Percentiles rank a stretch among this genome's conserved stretches.
Conservation (phyloP, 345 rosid genomes). For the Kernera saxatilis region DNA sequence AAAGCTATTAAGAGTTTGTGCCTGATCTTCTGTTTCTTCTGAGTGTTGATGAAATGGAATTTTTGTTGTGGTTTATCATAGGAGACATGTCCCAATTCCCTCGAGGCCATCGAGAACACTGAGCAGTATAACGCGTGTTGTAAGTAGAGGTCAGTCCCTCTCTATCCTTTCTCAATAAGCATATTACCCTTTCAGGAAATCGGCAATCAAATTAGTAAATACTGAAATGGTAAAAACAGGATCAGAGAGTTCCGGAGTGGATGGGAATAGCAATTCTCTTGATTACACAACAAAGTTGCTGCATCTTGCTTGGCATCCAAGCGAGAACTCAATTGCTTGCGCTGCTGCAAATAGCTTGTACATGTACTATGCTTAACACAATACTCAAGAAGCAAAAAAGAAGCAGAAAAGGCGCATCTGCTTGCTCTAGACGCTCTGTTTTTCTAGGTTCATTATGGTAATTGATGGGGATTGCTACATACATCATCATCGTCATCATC, state of each 20-base stretch:
- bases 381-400: constrained; percentile 12
- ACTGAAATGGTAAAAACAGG: constrained; percentile 47
- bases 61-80: constrained; percentile 25
- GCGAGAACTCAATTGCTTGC: constrained; percentile 86
- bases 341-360: constrained; percentile 99
- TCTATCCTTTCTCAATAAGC: neutral
- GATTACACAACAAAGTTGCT: constrained; percentile 86
- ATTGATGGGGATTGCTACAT: neutral
- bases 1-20: neutral
- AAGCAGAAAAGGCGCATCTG: neutral
- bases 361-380: constrained; percentile 79
- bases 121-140: constrained; percentile 74
- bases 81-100: constrained; percentile 82
- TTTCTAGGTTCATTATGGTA: constrained; percentile 4
- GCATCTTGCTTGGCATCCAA: constrained; percentile 98
- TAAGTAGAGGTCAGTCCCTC: constrained; percentile 78
- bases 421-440: constrained; percentile 9
- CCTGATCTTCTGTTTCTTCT: neutral
- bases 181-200: neutral
- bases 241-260: constrained; percentile 60
- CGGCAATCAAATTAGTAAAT: neutral
- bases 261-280: constrained; percentile 70
- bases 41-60: neutral
- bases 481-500: neutral
- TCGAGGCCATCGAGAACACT: constrained; percentile 75